phyloP scores from a whole-genome alignment of 225 moss, liverwort and hornwort species.

The Climacium dendroides region DNA sequence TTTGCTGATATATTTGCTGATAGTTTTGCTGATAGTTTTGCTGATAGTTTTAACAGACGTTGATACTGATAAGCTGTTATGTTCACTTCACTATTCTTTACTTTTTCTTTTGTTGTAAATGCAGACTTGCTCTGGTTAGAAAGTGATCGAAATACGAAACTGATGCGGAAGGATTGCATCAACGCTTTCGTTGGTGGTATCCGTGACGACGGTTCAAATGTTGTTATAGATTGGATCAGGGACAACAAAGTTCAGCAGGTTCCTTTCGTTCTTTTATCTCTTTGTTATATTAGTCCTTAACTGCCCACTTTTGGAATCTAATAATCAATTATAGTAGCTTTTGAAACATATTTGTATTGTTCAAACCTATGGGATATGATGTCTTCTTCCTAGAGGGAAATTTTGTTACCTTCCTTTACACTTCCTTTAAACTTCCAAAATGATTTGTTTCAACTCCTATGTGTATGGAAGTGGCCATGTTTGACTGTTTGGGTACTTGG shows the following conservation, averaged over 20 bases:
- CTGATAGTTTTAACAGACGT: not conserved
- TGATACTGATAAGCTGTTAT: not conserved
- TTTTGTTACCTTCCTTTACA: not conserved
- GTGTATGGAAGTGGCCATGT: too few species aligned
- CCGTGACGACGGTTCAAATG: conserved; percentile 60
- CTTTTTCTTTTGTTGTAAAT: not conserved
- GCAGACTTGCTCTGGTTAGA: conserved; percentile 79
- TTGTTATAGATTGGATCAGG: conserved; percentile 57
- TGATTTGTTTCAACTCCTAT: not conserved
- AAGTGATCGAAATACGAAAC: conserved; percentile 35
- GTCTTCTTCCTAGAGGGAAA: not conserved
- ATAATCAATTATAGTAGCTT: not conserved
- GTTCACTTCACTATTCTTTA: not conserved
- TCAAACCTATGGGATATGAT: not conserved
- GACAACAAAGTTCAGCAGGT: conserved; percentile 63
- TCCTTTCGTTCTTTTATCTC: not conserved
- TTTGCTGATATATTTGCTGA: not conserved
- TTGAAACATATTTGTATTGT: not conserved
- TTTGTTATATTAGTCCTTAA: not conserved
- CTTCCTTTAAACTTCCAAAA: not conserved
- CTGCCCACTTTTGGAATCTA: not conserved
- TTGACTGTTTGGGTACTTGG: not conserved
- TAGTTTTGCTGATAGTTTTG: not conserved
- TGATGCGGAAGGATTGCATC: conserved; percentile 88
- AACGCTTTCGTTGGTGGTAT: conserved; percentile 68